Conservation (phyloP, 106 monocot species). For the Dioscorea zingiberensis region DNA sequence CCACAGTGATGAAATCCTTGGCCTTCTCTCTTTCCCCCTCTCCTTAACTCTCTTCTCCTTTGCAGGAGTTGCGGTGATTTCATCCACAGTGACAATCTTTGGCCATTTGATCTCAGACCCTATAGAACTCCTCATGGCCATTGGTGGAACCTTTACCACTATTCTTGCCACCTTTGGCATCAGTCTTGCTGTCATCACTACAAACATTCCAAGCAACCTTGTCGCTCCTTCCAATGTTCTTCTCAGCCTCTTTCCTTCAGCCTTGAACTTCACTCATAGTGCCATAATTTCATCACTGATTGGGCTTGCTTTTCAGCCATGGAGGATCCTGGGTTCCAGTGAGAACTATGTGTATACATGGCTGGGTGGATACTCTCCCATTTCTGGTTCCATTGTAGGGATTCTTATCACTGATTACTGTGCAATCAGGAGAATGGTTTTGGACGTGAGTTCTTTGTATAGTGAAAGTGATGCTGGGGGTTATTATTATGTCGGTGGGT, state of each 20-base stretch:
- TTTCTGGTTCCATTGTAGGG: slow-evolving; percentile 35
- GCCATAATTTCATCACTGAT: slow-evolving; percentile 23
- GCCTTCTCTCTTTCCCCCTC: slow-evolving; percentile 35
- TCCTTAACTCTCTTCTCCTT: slow-evolving; percentile 36
- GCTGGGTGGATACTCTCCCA: slow-evolving; percentile 41
- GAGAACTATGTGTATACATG: slow-evolving; percentile 44
- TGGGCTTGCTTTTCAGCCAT: slow-evolving; percentile 44
- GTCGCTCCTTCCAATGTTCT: slow-evolving; percentile 46
- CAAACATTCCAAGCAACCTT: slow-evolving; percentile 53
- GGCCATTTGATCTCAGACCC: slow-evolving; percentile 38
- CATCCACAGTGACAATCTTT: slow-evolving; percentile 35
- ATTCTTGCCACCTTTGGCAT: slow-evolving; percentile 23
- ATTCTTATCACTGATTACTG: slow-evolving; percentile 42
- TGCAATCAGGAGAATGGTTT: slow-evolving; percentile 14
- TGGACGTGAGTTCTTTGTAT: slow-evolving; percentile 31
- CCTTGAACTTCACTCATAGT: slow-evolving; percentile 34
- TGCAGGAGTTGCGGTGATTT: slow-evolving; percentile 38
- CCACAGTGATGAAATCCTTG: slow-evolving; percentile 34
- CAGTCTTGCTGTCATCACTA: slow-evolving; percentile 28
- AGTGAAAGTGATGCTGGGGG: not conserved
- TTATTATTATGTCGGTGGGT: slow-evolving; percentile 36
- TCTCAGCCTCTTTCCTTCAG: slow-evolving; percentile 27
- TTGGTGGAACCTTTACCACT: slow-evolving; percentile 9
- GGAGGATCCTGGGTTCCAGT: slow-evolving; percentile 29
- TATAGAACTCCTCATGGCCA: slow-evolving; percentile 24